Base-by-base conservation (phyloP, 2,329 filamentous ascomycete genomes). In the Sporothrix phasma region DNA sequence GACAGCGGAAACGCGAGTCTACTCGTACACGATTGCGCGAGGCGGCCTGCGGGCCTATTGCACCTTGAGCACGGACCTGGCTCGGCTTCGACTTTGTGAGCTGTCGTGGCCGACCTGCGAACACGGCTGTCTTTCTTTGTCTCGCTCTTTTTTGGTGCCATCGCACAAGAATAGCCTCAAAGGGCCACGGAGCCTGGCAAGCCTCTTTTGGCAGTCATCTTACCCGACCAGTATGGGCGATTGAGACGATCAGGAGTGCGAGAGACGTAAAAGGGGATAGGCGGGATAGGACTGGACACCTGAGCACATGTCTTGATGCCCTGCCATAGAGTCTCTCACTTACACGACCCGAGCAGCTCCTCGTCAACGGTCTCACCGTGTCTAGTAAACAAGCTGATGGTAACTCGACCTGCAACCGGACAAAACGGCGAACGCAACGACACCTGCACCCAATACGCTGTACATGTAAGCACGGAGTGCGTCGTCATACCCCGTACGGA, bases 161-260 rank as follows among this genome's bases (percentile, higher is more conserved):
- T 29, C 26, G n/a, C n/a, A 15, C n/a, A 37, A 54, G 51, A 54
- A 54, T 22, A 54, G 51, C 51, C 51, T 54, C 51, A 54, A 54
- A 54, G 51, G 51, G 31, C 31, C 51, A 19, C 51, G 24, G 49
- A 54, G 24, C 31, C 34, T 8, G 34, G 51, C n/a, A 54, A 54
- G 31, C 51, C 49, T 37, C 29, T 34, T 22, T 15, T 17, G 31
- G 22, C n/a, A 54, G n/a, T 3, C 6, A 22, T 22, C 31, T 15
- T 15, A 24, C 19, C 39, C 34, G n/a, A 37, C 29, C 22, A 37
- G n/a, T 22, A 22, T 39, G 24, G 3, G 51, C 51, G 51, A 54
- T 15, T 13, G 39, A 17, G 13, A 22, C 31, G 51, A 54, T 31
- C 51, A 54, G 31, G 31, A 37, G 31, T 54, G 31, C 29, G 49